A percentile compares a stretch with the other conserved stretches of the same genome.
phyloP scores from a whole-genome alignment of 106 monocot species.

The Phalaenopsis aphrodite region DNA sequence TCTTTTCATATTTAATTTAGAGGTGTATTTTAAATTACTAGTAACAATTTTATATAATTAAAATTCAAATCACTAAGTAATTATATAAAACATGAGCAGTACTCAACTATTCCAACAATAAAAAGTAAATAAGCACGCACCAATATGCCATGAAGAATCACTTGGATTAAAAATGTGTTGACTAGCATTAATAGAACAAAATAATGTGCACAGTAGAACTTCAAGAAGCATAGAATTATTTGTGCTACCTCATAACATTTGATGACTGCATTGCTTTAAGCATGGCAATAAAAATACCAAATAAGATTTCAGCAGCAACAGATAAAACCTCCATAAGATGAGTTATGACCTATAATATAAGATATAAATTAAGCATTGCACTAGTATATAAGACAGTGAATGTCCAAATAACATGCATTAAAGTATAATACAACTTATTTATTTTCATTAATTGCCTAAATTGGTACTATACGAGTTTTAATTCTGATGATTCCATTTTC shows the following conservation, averaged over 20 bases:
- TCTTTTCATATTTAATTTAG: no score
- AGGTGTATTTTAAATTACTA: no score
- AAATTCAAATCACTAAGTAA: no score
- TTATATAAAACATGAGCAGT: background rate
- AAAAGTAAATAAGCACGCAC: background rate
- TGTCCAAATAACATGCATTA: background rate
- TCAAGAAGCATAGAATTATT: background rate
- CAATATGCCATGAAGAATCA: conserved; percentile 3
- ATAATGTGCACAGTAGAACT: background rate
- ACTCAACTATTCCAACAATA: background rate
- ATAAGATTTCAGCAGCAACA: conserved; percentile 29
- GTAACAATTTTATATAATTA: background rate
- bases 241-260: conserved; percentile 24
- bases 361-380: background rate
- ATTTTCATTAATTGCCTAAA: background rate
- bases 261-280: conserved; percentile 17
- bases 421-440: background rate
- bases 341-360: conserved; percentile 23
- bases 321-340: conserved; percentile 27
- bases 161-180: background rate
- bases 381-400: background rate
- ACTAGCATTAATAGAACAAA: background rate
- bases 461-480: background rate
- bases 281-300: conserved; percentile 31
- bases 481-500: background rate